phyloP scores from a whole-genome alignment of 306 rosid species.

The Rubus parviflorus region DNA sequence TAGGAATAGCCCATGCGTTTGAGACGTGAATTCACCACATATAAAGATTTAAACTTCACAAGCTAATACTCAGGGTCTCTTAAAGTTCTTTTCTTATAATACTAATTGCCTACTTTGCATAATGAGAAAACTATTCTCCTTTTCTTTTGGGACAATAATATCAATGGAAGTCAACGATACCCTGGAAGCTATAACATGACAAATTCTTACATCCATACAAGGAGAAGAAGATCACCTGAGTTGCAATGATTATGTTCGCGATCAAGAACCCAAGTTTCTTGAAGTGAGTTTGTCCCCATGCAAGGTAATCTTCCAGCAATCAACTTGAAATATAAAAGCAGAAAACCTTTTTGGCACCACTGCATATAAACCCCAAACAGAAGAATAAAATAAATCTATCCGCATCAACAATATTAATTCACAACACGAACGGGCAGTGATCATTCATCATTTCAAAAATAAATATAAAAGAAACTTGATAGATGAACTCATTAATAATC shows the following conservation, averaged over 20 bases:
- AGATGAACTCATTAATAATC: not conserved
- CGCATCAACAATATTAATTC: constrained; percentile 3
- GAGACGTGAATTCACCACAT: not conserved
- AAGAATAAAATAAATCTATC: constrained; percentile 6
- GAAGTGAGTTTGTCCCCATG: constrained; percentile 77
- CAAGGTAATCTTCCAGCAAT: constrained; percentile 81
- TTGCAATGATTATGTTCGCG: constrained; percentile 4
- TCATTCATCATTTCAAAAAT: not conserved
- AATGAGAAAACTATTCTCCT: not conserved
- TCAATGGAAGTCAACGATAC: constrained; percentile 2
- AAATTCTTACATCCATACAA: not conserved
- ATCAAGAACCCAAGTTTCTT: constrained; percentile 51
- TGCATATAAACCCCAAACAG: constrained; percentile 33
- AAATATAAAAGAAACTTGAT: not conserved
- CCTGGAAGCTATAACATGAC: not conserved
- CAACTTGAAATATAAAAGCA: constrained; percentile 67
- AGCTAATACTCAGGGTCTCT: not conserved
- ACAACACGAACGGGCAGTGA: not conserved
- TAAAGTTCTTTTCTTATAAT: not conserved
- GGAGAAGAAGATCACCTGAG: constrained; percentile 10
- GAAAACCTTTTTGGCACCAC: constrained; percentile 81
- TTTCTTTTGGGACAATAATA: not conserved
- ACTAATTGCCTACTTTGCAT: not conserved
- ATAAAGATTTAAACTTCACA: not conserved
- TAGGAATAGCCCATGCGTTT: not conserved